A percentile compares a stretch with the other conserved stretches of the same genome.
These are phyloP conservation scores for Peronosclerospora sorghi DNA, from an alignment of 352 stramenopile species.

Conservation along the genomic window DNA sequence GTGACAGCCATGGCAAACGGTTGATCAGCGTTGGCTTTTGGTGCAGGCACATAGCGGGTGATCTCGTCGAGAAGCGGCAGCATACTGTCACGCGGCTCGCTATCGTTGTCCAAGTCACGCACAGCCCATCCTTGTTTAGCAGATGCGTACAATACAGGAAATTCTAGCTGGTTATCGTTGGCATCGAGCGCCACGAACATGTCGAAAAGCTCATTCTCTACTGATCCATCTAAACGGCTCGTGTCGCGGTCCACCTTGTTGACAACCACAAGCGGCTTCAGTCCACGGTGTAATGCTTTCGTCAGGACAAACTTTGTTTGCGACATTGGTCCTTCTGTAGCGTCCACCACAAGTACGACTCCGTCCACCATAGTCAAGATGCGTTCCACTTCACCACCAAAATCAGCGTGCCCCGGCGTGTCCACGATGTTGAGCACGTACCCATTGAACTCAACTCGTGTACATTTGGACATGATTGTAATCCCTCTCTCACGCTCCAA, in stretches of 20 bases:
- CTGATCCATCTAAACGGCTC: conserved; percentile 84
- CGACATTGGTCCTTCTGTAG: conserved; percentile 93
- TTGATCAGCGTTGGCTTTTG: conserved; percentile 60
- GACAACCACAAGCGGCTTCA: conserved; percentile 94
- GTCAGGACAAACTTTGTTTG: conserved; percentile 99
- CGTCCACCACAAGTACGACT: conserved; percentile 95
- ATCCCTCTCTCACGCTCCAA: conserved; percentile 97
- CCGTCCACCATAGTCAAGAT: conserved; percentile 96
- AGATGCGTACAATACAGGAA: conserved; percentile 93
- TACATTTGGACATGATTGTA: conserved; percentile 99
- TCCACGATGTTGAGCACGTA: conserved; percentile 96
- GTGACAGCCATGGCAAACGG: conserved; percentile 93
- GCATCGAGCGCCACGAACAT: conserved; percentile 93
- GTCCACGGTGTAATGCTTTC: conserved; percentile 87
- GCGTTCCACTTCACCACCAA: conserved; percentile 96
- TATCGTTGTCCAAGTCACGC: conserved; percentile 67
- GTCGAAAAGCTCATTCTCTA: conserved; percentile 96
- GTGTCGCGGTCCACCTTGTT: conserved; percentile 97
- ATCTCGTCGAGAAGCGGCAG: conserved; percentile 95
- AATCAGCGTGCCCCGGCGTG: conserved; percentile 97
- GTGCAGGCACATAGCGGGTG: conserved; percentile 88
- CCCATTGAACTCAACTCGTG: conserved; percentile 89
- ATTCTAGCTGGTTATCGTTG: conserved; percentile 93
- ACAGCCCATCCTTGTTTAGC: conserved; percentile 94
- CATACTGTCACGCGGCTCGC: conserved; percentile 80